A percentile compares a stretch with the other conserved stretches of the same genome.
phyloP scores from a whole-genome alignment of 2,329 filamentous ascomycete genomes.

The Alternaria rosae region DNA sequence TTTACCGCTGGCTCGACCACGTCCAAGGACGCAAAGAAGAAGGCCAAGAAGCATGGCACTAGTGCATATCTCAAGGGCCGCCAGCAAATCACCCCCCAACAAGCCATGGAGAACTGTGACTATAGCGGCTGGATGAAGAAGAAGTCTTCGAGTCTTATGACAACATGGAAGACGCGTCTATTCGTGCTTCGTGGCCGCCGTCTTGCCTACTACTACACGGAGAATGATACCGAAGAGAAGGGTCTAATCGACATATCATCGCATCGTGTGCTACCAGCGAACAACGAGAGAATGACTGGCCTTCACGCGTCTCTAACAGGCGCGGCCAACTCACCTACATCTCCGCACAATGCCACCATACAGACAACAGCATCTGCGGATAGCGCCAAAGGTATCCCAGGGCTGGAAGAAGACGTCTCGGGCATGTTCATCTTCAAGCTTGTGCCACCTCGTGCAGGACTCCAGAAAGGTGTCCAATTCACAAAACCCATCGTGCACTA shows the following conservation, averaged over 20 bases:
- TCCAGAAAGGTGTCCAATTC: constrained; percentile 92
- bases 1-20: constrained; percentile 55
- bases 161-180: constrained; percentile 95
- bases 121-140: constrained; percentile 99
- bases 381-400: constrained; percentile 40
- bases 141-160: constrained; percentile 94
- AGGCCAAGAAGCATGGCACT: constrained; percentile 88
- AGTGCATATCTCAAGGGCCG: constrained; percentile 91
- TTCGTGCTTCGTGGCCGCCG: constrained; percentile 92
- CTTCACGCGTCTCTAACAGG: constrained; percentile 92
- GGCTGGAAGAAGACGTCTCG: constrained; percentile 56
- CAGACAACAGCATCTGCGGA: constrained; percentile 51
- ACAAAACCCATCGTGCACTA: constrained; percentile 98
- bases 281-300: constrained; percentile 88
- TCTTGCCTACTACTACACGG: constrained; percentile 94
- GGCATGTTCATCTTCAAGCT: constrained; percentile 98
- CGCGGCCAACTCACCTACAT: constrained; percentile 73
- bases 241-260: constrained; percentile 97
- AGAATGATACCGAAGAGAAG: constrained; percentile 90
- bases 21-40: constrained; percentile 45
- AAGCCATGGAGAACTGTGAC: constrained; percentile 86
- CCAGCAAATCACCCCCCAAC: constrained; percentile 78
- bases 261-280: constrained; percentile 93
- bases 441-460: constrained; percentile 84
- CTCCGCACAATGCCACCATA: constrained; percentile 54